Conservation (phyloP, 202 grass and related monocot species). For the Schoenoplectus triqueter region DNA sequence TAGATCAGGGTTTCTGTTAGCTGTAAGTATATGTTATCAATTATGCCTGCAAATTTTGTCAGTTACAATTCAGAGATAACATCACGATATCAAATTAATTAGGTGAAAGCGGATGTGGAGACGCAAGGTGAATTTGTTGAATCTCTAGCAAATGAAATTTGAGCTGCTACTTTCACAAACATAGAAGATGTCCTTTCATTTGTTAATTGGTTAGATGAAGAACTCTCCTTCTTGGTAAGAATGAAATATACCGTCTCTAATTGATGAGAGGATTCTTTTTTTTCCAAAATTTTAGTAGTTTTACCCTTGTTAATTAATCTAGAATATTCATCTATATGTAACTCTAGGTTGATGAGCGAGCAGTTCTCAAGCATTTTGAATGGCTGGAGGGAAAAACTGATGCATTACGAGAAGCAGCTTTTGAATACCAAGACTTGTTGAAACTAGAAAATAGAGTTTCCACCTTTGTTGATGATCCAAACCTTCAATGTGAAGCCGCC, state of each 20-base stretch:
- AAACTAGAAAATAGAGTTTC: constrained; percentile 72
- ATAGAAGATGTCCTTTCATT: constrained; percentile 71
- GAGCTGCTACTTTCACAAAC: constrained; percentile 57
- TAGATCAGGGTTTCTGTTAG: constrained; percentile 90
- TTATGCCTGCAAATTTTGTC: not conserved
- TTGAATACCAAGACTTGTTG: constrained; percentile 74
- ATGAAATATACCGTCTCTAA: not conserved
- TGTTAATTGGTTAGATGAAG: constrained; percentile 91
- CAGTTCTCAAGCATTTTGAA: constrained; percentile 95
- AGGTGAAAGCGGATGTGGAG: constrained; percentile 99
- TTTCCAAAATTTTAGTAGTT: not conserved
- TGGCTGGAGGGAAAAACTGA: constrained; percentile 95
- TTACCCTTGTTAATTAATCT: not conserved
- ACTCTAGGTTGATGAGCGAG: constrained; percentile 85
- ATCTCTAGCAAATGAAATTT: constrained; percentile 60
- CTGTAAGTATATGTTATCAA: constrained; percentile 57
- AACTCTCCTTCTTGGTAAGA: constrained; percentile 83
- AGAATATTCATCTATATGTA: not conserved
- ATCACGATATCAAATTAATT: constrained; percentile 33
- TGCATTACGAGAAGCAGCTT: constrained; percentile 82
- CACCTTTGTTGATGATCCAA: constrained; percentile 65
- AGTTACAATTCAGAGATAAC: not conserved
- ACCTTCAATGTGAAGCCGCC: constrained; percentile 75
- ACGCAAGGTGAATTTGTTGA: constrained; percentile 89
- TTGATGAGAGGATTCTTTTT: not conserved